Evolutionary conservation across 225 moss, liverwort and hornwort genomes (phyloP).

Genomic region (Takakia lepidozioides): DNA sequence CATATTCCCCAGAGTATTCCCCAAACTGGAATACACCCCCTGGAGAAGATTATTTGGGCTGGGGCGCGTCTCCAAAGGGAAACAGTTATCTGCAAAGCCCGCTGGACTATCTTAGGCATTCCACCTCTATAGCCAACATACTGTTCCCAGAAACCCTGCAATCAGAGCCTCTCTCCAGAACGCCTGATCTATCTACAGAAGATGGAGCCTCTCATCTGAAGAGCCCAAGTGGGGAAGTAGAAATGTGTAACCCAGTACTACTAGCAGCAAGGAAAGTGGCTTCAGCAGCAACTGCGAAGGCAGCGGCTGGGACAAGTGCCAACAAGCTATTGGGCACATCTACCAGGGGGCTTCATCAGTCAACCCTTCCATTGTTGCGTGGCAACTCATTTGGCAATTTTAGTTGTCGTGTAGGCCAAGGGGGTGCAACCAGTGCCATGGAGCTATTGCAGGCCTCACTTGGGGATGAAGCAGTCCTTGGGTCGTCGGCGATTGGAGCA

Average conservation of each 20-base stretch:
- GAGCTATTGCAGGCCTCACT: slow-evolving; percentile 45
- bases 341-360: slow-evolving; percentile 20
- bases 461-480: slow-evolving; percentile 10
- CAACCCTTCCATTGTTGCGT: slow-evolving; percentile 16
- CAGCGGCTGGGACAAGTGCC: slow-evolving; percentile 21
- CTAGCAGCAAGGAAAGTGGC: slow-evolving; percentile 58
- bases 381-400: neutral
- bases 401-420: slow-evolving; percentile 13
- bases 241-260: slow-evolving; percentile 41
- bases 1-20: slow-evolving; percentile 25
- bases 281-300: slow-evolving; percentile 52
- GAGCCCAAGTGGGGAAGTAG: slow-evolving; percentile 19
- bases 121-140: too few species aligned
- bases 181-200: neutral
- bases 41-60: slow-evolving; percentile 17
- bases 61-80: neutral
- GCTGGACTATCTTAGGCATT: too few species aligned
- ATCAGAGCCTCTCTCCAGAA: neutral
- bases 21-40: slow-evolving; percentile 16
- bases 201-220: slow-evolving; percentile 9
- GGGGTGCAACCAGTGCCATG: slow-evolving; percentile 46
- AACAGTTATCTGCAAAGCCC: too few species aligned
- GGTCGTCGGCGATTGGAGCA: slow-evolving; percentile 7
- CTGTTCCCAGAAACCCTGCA: slow-evolving; percentile 4
- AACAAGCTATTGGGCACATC: slow-evolving; percentile 19